Evolutionary conservation across 306 rosid species (phyloP), one percentile per base, ranked within the genome.

Genomic region (barrel medic (Medicago truncatula)): DNA sequence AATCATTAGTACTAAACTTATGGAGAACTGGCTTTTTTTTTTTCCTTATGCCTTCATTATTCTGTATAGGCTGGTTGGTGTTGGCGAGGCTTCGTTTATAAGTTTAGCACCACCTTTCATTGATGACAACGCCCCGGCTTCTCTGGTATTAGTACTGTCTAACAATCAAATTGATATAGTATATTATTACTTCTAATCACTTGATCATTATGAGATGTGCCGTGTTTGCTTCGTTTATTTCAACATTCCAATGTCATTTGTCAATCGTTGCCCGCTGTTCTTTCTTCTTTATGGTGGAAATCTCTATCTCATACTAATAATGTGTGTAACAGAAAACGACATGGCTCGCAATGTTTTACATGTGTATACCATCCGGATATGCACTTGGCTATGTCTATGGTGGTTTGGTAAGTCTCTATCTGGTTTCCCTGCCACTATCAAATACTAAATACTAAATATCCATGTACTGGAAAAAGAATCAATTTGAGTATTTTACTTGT

Each of bases 31-130:
- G 63, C 70, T 65, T 57, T 4, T 31, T 12, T 12, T 38, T 14
- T 16, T 67, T 47, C 61, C 70, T 15, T 20, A 64, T 75, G 52
- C 41, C 63, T 77, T 52, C 71, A 16, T 18, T 23, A 80, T 70
- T 76, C 57, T 78, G 36, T 56, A 61, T 80, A 91, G 97, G 97
- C 36, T 93, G 9, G 97, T 91, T 74, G 97, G 97, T 75, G 91
- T 89, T 69, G 97, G 97, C 2, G 98, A 93, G 88, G 98, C 98
- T 58, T 93, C 98, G 23, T 93, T 93, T 76, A 82, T 91, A 71
- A 93, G 97, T 84, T 93, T 93, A 78, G 98, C 98, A 73, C 93
- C 98, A 10, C 98, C 98, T 40, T 93, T 91, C 81, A 93, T 93
- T 70, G 93, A 91, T 75, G 98, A 93, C 73, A 91, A 88, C 75